These are phyloP conservation scores for Fragaria nilgerrensis DNA, from an alignment of 306 rosid genomes.

Conservation along the genomic window DNA sequence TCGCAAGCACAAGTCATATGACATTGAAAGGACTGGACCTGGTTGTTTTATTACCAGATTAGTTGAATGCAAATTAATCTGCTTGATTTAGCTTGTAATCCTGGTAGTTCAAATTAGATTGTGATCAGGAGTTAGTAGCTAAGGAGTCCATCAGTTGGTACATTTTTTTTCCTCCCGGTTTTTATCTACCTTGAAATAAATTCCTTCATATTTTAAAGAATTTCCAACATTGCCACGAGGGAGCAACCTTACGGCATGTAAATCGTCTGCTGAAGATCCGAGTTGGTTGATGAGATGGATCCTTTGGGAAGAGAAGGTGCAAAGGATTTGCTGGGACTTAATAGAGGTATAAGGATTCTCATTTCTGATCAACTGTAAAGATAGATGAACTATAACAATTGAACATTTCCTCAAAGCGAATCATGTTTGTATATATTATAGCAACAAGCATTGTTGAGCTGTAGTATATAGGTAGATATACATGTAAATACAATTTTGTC, in stretches of 20 bases:
- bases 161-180: too few relatives aligned
- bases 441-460: background rate
- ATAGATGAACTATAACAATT: background rate
- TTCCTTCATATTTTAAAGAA: too few relatives aligned
- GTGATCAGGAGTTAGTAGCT: background rate
- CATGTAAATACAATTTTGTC: background rate
- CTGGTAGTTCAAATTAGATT: background rate
- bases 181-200: too few relatives aligned
- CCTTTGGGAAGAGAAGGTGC: conserved; percentile 67
- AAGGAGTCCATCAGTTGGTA: background rate
- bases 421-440: background rate
- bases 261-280: conserved; percentile 66
- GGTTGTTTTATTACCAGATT: background rate
- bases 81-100: background rate
- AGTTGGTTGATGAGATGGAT: conserved; percentile 94
- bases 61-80: background rate
- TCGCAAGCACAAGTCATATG: background rate
- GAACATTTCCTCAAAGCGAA: background rate
- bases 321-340: conserved; percentile 31
- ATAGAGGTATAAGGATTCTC: too few relatives aligned
- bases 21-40: background rate
- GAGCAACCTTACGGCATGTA: conserved; percentile 65
- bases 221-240: conserved; percentile 19
- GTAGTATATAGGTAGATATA: background rate
- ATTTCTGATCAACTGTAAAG: background rate